These are phyloP conservation scores for Skeletonema grethae DNA, from an alignment of 108 stramenopile species.

Conservation along the genomic window DNA sequence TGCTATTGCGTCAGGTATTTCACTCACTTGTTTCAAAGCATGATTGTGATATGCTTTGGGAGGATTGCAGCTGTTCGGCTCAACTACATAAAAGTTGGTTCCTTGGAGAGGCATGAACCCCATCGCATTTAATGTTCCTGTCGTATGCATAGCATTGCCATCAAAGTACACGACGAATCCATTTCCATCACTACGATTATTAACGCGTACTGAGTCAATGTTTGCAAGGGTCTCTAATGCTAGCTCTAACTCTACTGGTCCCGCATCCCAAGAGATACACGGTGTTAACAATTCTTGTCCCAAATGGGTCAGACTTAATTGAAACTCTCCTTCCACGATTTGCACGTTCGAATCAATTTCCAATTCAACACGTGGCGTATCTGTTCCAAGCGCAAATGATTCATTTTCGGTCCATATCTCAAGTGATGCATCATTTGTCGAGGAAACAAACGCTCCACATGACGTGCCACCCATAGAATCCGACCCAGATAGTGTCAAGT, in stretches of 20 bases:
- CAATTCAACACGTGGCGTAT: constrained; percentile 52
- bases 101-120: constrained; percentile 36
- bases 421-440: constrained; percentile 54
- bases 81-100: constrained; percentile 30
- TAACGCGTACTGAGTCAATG: constrained; percentile 64
- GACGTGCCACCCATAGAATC: constrained; percentile 44
- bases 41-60: constrained; percentile 49
- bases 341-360: constrained; percentile 33
- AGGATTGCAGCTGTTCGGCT: constrained; percentile 36
- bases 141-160: constrained; percentile 60
- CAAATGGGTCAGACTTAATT: constrained; percentile 34
- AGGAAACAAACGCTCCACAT: constrained; percentile 42
- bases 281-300: constrained; percentile 35
- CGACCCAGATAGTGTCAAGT: constrained; percentile 31
- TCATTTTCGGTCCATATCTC: constrained; percentile 49
- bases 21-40: constrained; percentile 34
- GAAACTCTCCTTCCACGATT: constrained; percentile 49
- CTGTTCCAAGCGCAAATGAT: constrained; percentile 51
- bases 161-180: constrained; percentile 59
- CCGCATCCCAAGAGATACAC: constrained; percentile 67
- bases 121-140: constrained; percentile 2
- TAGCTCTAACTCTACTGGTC: constrained; percentile 48
- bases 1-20: constrained; percentile 40
- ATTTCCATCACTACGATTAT: constrained; percentile 44
- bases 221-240: constrained; percentile 48